Base-by-base conservation (phyloP, 371 early-diverging fungal genomes). In the Nematocida sp. region DNA sequence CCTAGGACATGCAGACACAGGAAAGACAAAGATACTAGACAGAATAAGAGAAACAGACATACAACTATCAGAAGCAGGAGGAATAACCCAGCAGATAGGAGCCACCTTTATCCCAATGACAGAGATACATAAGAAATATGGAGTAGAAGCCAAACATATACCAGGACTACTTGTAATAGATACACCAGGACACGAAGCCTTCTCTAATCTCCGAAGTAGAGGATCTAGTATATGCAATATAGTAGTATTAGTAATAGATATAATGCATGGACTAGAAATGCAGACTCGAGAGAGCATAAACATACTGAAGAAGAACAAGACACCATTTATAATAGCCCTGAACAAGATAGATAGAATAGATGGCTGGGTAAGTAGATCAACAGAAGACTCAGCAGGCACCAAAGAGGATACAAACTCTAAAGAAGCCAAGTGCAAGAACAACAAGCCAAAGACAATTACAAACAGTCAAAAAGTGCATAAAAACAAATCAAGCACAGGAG, bases 11-110 rank as follows among this genome's bases (percentile, higher is more conserved):
- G 99, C 97, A 80, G 99, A 99, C 84, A 95, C 97, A 19, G 99
- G 95, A 65, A 92, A 93, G 83, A 99, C 99, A 41, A 98, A 98
- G 82, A 84, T 99, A 54, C 86, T 99, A 63, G 99, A 99, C 86
- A 95, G 95, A 87, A 90, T 99, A 82, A 88, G 99, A 75, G 96
- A 98, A 81, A 95, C 96, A 47, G 94, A 96, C 84, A 97, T 99
- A 23, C 99, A 99, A 85, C 97, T 91, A 76, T 91, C 92, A 70
- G 99, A 99, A 88, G 98, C 96, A 54, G 99, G 99, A 79, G 99
- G 99, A 84, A 99, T 99, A 82, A 99, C 99, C 32, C 99, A 99
- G 84, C 99, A 99, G 82, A 99, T 99, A 76, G 99, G 99, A 84
- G 99, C 99, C 34, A 98, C 99, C 23, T 99, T 91, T 85, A 96